These are phyloP conservation scores for Nectriaceae sp. DNA, from an alignment of 2,329 filamentous ascomycete species.

Conservation along the genomic window DNA sequence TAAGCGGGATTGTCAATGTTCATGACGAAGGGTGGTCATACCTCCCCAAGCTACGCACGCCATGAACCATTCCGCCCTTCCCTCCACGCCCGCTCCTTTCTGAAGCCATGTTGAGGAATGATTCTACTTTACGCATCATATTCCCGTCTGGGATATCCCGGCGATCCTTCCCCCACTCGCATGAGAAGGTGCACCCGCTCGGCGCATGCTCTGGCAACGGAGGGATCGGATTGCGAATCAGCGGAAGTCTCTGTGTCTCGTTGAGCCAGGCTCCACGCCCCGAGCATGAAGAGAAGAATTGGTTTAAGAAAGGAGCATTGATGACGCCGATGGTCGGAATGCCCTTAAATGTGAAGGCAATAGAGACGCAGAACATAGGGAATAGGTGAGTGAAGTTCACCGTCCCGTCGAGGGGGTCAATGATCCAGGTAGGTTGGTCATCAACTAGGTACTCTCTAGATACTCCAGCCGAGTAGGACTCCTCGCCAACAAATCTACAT, in stretches of 20 bases:
- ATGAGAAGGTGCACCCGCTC: conserved; percentile 70
- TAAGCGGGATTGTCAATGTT: neutral
- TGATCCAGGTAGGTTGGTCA: conserved; percentile 68
- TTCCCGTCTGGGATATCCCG: conserved; percentile 67
- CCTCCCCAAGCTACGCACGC: conserved; percentile 68
- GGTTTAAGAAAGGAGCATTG: conserved; percentile 68
- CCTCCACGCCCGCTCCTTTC: conserved; percentile 64
- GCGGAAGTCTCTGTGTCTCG: conserved; percentile 62
- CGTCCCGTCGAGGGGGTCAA: conserved; percentile 78
- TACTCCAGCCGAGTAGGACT: conserved; percentile 69
- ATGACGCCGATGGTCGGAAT: conserved; percentile 70
- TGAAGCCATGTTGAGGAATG: conserved; percentile 73
- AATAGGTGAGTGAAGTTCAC: conserved; percentile 82
- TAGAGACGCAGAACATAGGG: conserved; percentile 80
- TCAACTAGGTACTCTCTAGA: conserved; percentile 69
- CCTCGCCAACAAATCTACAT: conserved; percentile 72
- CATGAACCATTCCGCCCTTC: conserved; percentile 78
- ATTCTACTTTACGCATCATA: conserved; percentile 70
- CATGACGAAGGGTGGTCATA: conserved; percentile 16
- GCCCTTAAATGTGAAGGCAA: conserved; percentile 64
- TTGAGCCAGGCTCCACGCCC: conserved; percentile 72
- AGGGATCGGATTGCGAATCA: conserved; percentile 62
- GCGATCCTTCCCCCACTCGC: conserved; percentile 80
- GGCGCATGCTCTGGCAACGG: conserved; percentile 66
- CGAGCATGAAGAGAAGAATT: conserved; percentile 68